A percentile compares a stretch with the other conserved stretches of the same genome.
Evolutionary conservation across 129 eudicot species (phyloP).

Genomic region (Flaveria sonorensis): DNA sequence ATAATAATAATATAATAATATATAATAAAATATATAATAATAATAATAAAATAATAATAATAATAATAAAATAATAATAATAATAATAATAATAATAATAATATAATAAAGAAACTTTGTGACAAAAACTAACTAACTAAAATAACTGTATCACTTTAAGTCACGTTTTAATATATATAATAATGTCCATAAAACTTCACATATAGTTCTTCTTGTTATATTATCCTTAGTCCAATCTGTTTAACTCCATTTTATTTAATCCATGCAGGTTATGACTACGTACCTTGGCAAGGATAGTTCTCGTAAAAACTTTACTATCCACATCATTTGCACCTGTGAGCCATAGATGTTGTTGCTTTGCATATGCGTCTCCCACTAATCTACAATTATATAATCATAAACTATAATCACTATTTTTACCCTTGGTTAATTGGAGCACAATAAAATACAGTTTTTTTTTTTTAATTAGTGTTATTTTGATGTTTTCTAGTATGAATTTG

Average conservation of each 20-base stretch:
- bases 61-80: too few relatives aligned
- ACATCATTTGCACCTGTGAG: slow-evolving; percentile 67
- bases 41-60: too few relatives aligned
- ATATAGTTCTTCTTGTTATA: too few relatives aligned
- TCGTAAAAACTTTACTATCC: slow-evolving; percentile 64
- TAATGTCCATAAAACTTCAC: too few relatives aligned
- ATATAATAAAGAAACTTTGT: too few relatives aligned
- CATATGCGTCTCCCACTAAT: slow-evolving; percentile 78
- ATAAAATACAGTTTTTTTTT: background rate
- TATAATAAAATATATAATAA: too few relatives aligned
- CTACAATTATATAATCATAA: slow-evolving; percentile 30
- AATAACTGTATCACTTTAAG: too few relatives aligned
- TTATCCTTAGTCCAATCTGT: background rate
- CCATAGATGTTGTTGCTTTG: slow-evolving; percentile 66
- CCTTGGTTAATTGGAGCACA: background rate
- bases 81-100: too few relatives aligned
- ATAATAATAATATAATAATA: too few relatives aligned
- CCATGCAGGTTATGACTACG: background rate
- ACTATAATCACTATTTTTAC: background rate
- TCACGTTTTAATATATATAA: too few relatives aligned
- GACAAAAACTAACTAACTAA: too few relatives aligned
- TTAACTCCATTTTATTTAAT: background rate
- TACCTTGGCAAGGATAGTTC: slow-evolving; percentile 97
- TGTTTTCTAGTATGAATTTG: too few relatives aligned
- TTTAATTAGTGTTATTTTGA: background rate